Conservation (phyloP, 2,329 filamentous ascomycete genomes). For the Anthostomella pinea region DNA sequence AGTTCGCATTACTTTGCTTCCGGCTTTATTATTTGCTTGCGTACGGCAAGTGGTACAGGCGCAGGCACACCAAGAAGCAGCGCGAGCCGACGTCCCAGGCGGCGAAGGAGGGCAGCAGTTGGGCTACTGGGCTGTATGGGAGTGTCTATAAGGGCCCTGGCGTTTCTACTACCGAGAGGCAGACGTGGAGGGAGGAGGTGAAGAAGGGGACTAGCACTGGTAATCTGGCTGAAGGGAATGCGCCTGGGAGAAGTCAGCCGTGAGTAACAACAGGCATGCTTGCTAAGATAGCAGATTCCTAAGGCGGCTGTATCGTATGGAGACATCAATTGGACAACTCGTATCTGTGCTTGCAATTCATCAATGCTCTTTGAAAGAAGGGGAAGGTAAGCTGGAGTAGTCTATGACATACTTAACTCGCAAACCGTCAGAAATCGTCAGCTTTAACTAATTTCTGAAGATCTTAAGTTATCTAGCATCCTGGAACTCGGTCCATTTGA, state of each 20-base stretch:
- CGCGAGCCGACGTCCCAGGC: slow-evolving; percentile 24
- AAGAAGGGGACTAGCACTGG: slow-evolving; percentile 34
- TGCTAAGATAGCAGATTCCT: too few relatives aligned
- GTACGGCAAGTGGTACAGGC: slow-evolving; percentile 60
- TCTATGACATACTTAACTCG: too few relatives aligned
- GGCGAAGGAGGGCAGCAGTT: slow-evolving; percentile 49
- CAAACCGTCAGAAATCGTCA: too few relatives aligned
- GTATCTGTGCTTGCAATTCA: too few relatives aligned
- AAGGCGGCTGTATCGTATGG: too few relatives aligned
- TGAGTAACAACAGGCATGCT: too few relatives aligned
- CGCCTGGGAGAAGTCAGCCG: slow-evolving; percentile 33
- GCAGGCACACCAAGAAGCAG: slow-evolving; percentile 28
- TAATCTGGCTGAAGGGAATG: slow-evolving; percentile 34
- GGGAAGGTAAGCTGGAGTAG: too few relatives aligned
- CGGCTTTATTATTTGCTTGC: slow-evolving; percentile 58
- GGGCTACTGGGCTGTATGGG: slow-evolving; percentile 57
- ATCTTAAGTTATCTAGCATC: too few relatives aligned
- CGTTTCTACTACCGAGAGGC: slow-evolving; percentile 48
- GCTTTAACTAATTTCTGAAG: too few relatives aligned
- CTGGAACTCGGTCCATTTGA: too few relatives aligned
- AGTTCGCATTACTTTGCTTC: slow-evolving; percentile 59
- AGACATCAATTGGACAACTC: too few relatives aligned
- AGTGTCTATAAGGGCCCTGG: slow-evolving; percentile 59
- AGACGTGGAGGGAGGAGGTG: slow-evolving; percentile 46
- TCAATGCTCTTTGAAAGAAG: too few relatives aligned